A percentile compares a stretch with the other conserved stretches of the same genome.
Evolutionary conservation across 2,329 filamentous ascomycete species (phyloP).

Genomic region (Fusarium haematococcum): DNA sequence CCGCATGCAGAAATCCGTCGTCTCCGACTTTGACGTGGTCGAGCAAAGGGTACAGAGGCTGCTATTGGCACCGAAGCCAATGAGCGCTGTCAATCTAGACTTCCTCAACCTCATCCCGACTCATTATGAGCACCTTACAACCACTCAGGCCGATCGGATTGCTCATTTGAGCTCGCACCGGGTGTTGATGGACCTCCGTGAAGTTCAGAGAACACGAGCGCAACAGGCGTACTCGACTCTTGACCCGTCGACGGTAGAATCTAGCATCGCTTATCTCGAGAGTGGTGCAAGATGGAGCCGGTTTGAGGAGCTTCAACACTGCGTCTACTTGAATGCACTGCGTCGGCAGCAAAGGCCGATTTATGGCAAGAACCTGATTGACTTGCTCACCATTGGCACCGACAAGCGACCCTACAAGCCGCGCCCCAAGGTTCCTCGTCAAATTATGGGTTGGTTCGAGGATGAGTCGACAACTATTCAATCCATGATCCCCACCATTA

Average conservation of each 20-base stretch:
- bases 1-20: conserved; percentile 84
- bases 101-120: conserved; percentile 85
- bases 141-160: conserved; percentile 63
- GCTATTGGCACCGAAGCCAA: conserved; percentile 71
- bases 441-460: conserved; percentile 80
- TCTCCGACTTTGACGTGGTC: conserved; percentile 78
- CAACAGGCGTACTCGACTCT: conserved; percentile 66
- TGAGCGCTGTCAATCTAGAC: conserved; percentile 75
- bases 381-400: conserved; percentile 75
- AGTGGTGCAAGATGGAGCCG: conserved; percentile 75
- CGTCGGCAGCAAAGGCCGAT: conserved; percentile 84
- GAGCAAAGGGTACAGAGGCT: conserved; percentile 77
- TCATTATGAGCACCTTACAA: conserved; percentile 74
- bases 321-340: conserved; percentile 82
- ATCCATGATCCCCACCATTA: conserved; percentile 78
- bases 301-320: conserved; percentile 84
- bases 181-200: conserved; percentile 76
- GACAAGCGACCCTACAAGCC: conserved; percentile 69
- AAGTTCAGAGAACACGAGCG: conserved; percentile 74
- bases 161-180: conserved; percentile 77
- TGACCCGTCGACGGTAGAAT: conserved; percentile 75
- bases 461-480: conserved; percentile 73
- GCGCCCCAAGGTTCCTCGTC: conserved; percentile 69
- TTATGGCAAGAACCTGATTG: conserved; percentile 83
- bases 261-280: conserved; percentile 79